Evolutionary conservation across 768 basidiomycete species (phyloP).

Genomic region (Boletus sp.): DNA sequence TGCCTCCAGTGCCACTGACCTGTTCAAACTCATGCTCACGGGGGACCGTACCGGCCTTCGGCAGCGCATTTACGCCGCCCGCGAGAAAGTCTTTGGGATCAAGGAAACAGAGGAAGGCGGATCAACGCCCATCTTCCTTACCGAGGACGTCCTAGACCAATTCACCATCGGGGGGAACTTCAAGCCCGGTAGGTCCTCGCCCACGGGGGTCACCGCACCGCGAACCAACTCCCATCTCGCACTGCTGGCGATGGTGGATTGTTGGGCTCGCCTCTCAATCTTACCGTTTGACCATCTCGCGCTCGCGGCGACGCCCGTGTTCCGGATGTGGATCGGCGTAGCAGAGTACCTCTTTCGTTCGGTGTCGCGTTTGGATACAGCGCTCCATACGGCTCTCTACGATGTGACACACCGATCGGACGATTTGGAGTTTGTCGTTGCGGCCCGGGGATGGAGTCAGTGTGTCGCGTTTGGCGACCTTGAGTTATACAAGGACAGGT

Average conservation of each 20-base stretch:
- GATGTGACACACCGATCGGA: constrained; percentile 82
- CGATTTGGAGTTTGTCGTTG: constrained; percentile 92
- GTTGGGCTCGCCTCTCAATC: constrained; percentile 86
- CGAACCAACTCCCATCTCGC: constrained; percentile 86
- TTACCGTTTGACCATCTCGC: constrained; percentile 88
- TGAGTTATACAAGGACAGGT: constrained; percentile 79
- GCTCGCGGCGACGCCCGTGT: constrained; percentile 93
- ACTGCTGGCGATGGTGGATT: constrained; percentile 97
- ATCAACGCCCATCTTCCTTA: constrained; percentile 69
- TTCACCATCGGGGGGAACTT: constrained; percentile 70
- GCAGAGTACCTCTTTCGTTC: constrained; percentile 92
- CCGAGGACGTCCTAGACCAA: constrained; percentile 79
- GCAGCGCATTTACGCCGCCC: constrained; percentile 68
- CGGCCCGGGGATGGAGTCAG: constrained; percentile 94
- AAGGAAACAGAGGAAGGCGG: constrained; percentile 28
- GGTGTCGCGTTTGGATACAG: constrained; percentile 54
- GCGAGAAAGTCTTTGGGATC: constrained; percentile 71
- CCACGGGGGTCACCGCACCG: constrained; percentile 12
- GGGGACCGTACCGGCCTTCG: constrained; percentile 54
- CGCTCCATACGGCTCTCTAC: constrained; percentile 70
- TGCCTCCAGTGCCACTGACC: constrained; percentile 76
- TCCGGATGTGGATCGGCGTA: constrained; percentile 95
- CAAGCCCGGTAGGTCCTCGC: constrained; percentile 7
- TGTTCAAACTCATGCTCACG: constrained; percentile 93
- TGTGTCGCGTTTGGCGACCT: constrained; percentile 91